These are phyloP conservation scores for Nicotiana knightiana DNA, from an alignment of 257 asterid genomes.

Conservation along the genomic window DNA sequence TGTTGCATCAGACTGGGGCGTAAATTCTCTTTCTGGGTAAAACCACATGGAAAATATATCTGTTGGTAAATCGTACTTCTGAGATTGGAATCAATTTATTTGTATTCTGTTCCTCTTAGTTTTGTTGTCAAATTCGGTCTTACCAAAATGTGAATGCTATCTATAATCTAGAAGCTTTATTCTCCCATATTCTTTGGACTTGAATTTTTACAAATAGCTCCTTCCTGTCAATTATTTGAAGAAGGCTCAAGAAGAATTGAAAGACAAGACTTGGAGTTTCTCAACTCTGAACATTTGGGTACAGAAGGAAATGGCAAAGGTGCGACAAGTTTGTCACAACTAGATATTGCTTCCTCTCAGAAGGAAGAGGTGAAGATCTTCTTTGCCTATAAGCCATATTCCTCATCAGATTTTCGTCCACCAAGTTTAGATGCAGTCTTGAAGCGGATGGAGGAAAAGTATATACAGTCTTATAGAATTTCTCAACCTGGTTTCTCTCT, in stretches of 20 bases:
- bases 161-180: neutral
- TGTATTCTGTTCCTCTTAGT: neutral
- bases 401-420: constrained; percentile 13
- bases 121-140: neutral
- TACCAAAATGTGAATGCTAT: neutral
- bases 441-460: constrained; percentile 30
- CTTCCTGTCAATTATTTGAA: constrained; percentile 7
- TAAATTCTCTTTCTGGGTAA: neutral
- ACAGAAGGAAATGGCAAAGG: constrained; percentile 12
- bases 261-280: constrained; percentile 14
- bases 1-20: neutral
- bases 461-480: constrained; percentile 15
- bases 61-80: neutral
- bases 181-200: neutral
- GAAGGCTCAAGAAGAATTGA: constrained; percentile 18
- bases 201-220: constrained; percentile 11
- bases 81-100: neutral
- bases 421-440: constrained; percentile 29
- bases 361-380: constrained; percentile 36
- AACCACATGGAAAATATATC: neutral
- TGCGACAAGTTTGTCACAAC: constrained; percentile 8
- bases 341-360: constrained; percentile 37
- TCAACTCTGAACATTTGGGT: constrained; percentile 6
- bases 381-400: constrained; percentile 14
- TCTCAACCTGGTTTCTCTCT: constrained; percentile 31